phyloP scores from a whole-genome alignment of 2,329 filamentous ascomycete species.

The Hymenoscyphus salicellus region DNA sequence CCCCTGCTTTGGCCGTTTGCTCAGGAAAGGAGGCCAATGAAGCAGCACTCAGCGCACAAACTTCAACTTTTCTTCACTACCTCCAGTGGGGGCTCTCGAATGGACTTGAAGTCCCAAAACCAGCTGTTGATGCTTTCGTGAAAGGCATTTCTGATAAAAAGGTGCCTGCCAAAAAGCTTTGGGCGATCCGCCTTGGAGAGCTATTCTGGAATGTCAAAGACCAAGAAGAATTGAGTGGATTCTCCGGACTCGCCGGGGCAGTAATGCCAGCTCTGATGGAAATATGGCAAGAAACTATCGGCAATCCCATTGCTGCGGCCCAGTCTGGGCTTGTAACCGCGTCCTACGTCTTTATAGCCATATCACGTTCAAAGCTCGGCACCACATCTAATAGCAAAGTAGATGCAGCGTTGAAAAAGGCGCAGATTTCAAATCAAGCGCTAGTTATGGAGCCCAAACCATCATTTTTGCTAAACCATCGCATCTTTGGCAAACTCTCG shows the following conservation, averaged over 20 bases:
- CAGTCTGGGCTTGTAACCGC: constrained; percentile 81
- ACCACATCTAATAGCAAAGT: constrained; percentile 55
- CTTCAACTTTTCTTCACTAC: constrained; percentile 66
- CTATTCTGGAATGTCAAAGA: constrained; percentile 59
- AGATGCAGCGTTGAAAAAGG: constrained; percentile 57
- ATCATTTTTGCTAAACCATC: constrained; percentile 80
- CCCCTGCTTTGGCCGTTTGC: constrained; percentile 62
- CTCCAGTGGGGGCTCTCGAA: constrained; percentile 60
- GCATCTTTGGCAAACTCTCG: constrained; percentile 77
- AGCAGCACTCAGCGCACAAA: constrained; percentile 71
- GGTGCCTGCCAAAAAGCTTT: constrained; percentile 69
- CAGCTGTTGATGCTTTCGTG: constrained; percentile 65
- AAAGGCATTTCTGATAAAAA: constrained; percentile 90
- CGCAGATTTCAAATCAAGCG: constrained; percentile 61
- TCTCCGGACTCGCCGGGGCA: constrained; percentile 51
- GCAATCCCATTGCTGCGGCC: constrained; percentile 74
- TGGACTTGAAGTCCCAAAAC: constrained; percentile 59
- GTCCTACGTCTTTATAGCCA: constrained; percentile 69
- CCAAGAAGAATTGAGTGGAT: constrained; percentile 46
- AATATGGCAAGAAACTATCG: constrained; percentile 71
- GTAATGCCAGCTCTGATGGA: constrained; percentile 58
- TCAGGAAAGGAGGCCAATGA: constrained; percentile 88
- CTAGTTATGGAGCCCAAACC: constrained; percentile 73
- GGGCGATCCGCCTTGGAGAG: constrained; percentile 73
- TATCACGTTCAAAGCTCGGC: constrained; percentile 54